A percentile compares a stretch with the other conserved stretches of the same genome.
These are phyloP conservation scores for Coemansia sp. DNA, from an alignment of 192 early-diverging fungal genomes.

Conservation along the genomic window DNA sequence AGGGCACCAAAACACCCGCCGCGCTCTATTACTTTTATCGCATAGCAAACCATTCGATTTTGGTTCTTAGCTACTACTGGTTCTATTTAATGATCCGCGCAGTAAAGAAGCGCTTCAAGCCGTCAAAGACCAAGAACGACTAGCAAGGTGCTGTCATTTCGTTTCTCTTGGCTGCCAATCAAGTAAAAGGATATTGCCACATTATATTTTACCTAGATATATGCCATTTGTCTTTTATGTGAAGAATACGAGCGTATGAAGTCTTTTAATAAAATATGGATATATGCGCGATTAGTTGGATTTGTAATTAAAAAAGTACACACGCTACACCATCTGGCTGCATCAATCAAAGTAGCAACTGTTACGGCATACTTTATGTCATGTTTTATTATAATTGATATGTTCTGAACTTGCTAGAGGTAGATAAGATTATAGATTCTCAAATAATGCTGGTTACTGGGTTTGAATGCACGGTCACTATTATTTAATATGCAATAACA, in stretches of 20 bases:
- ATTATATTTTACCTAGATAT: background rate
- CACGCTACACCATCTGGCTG: too few relatives aligned
- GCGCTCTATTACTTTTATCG: slow-evolving; percentile 51
- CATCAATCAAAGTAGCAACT: background rate
- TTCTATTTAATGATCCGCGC: slow-evolving; percentile 53
- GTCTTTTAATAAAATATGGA: background rate
- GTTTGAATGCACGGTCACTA: background rate
- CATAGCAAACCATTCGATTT: slow-evolving; percentile 33
- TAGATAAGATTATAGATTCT: too few relatives aligned
- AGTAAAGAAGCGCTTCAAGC: slow-evolving; percentile 41
- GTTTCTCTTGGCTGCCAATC: background rate
- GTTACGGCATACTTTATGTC: background rate
- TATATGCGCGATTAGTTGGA: too few relatives aligned
- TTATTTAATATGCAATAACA: background rate
- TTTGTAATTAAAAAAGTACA: too few relatives aligned
- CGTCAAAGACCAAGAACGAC: slow-evolving; percentile 15
- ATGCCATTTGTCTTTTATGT: background rate
- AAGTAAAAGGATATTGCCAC: background rate
- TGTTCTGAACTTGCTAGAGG: too few relatives aligned
- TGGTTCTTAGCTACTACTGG: slow-evolving; percentile 56
- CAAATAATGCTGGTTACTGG: too few relatives aligned
- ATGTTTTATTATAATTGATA: background rate
- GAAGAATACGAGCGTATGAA: background rate
- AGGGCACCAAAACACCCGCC: slow-evolving; percentile 30
- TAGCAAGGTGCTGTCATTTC: background rate